Evolutionary conservation across 2,329 filamentous ascomycete species (phyloP), one percentile per base, ranked within the genome.

Genomic region (Diaporthe eres): DNA sequence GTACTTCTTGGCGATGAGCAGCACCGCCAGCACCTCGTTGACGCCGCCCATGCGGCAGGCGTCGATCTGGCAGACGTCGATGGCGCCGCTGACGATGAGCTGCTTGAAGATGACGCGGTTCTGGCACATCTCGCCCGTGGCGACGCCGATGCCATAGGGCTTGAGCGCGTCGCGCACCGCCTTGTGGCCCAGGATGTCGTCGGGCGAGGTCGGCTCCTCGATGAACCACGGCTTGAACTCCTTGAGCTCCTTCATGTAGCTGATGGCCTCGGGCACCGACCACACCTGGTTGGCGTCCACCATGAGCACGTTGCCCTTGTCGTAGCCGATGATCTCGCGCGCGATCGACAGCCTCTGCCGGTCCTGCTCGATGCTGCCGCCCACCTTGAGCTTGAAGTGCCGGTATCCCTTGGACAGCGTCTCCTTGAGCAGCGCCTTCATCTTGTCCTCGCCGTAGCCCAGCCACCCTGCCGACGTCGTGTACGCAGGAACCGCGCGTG

Each of bases 51-150:
- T 90, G 37, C 95, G 93, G 87, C 95, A 98, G 4, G 95, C 95
- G 81, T 98, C 95, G 80, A 97, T 94, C 85, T 98, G 95, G 83
- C 95, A 95, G 28, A 98, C 92, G 81, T 97, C 95, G 80, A 98
- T 94, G 77, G 95, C 94, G 70, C 93, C 93, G 3, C 91, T 88
- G 82, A 93, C 91, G 71, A 98, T 90, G 77, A 98, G 90, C 85
- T 98, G 95, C 89, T 98, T 98, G 91, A 98, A 98, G 81, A 98
- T 91, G 78, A 98, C 94, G 53, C 95, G 92, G 88, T 98, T 98
- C 87, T 98, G 95, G 87, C 95, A 97, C 95, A 98, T 97, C 87
- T 98, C 95, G 78, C 95, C 95, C 0, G 95, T 98, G 10, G 95
- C 95, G 7, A 98, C 95, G 75, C 94, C 94, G 80, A 98, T 95